phyloP scores from a whole-genome alignment of 2,329 filamentous ascomycete species.

The Lanzia echinophila region DNA sequence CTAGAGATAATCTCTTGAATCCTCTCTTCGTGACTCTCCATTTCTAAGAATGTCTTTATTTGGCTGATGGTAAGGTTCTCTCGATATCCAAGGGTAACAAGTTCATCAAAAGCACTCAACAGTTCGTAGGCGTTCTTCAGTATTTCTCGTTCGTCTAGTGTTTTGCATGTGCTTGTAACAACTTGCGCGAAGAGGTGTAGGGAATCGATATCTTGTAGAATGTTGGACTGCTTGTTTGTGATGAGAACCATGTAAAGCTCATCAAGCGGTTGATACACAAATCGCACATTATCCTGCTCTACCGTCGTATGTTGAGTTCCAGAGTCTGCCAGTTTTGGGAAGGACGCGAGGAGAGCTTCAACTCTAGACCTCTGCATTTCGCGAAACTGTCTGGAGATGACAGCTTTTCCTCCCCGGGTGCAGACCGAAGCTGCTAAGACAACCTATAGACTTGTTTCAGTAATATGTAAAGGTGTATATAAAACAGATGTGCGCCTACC shows the following conservation, averaged over 20 bases:
- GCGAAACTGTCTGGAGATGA: constrained; percentile 94
- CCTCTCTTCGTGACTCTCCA: constrained; percentile 98
- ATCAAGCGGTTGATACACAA: constrained; percentile 97
- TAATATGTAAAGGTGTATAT: background rate
- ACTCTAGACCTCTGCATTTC: constrained; percentile 96
- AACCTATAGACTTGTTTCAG: constrained; percentile 52
- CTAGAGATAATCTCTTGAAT: constrained; percentile 97
- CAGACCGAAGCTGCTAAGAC: constrained; percentile 98
- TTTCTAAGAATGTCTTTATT: constrained; percentile 98
- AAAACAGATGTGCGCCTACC: constrained; percentile 13
- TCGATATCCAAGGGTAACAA: constrained; percentile 90
- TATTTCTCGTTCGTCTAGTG: constrained; percentile 91
- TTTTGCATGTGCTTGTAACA: constrained; percentile 93
- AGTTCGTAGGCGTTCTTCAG: constrained; percentile 91
- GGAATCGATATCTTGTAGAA: constrained; percentile 97
- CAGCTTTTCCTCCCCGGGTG: constrained; percentile 95
- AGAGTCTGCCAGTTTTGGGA: constrained; percentile 94
- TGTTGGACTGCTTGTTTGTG: constrained; percentile 98
- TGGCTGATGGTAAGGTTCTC: constrained; percentile 95
- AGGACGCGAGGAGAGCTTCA: constrained; percentile 91
- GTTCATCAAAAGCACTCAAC: constrained; percentile 92
- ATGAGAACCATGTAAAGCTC: constrained; percentile 99
- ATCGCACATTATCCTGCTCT: constrained; percentile 98
- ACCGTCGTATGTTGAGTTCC: constrained; percentile 97
- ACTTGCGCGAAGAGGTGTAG: constrained; percentile 97